A percentile compares a stretch with the other conserved stretches of the same genome.
These are phyloP conservation scores for Phytophthora constricta DNA, from an alignment of 352 stramenopile genomes.

Conservation along the genomic window DNA sequence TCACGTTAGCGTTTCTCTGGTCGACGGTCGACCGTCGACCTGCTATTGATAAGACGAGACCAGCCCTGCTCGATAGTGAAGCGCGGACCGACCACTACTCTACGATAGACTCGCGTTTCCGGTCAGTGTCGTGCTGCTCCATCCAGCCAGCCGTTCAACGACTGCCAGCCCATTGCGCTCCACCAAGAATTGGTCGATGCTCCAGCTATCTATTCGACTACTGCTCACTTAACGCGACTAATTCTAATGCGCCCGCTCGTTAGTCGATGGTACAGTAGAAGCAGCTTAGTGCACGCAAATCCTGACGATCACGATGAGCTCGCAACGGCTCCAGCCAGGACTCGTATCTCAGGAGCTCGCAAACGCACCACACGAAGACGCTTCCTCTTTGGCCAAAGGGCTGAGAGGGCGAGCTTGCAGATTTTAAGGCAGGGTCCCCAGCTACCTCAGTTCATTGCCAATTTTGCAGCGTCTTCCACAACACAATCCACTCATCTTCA, in stretches of 20 bases:
- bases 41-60: too few species aligned
- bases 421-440: not conserved
- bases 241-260: not conserved
- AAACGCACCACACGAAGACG: too few species aligned
- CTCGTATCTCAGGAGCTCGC: too few species aligned
- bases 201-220: constrained; percentile 7
- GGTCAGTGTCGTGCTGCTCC: constrained; percentile 7
- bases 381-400: too few species aligned
- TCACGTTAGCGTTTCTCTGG: too few species aligned
- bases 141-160: constrained; percentile 13
- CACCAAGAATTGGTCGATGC: constrained; percentile 5
- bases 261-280: too few species aligned
- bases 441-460: constrained; percentile 9
- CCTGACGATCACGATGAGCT: too few species aligned
- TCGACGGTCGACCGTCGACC: too few species aligned
- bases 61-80: too few species aligned
- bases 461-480: constrained; percentile 7
- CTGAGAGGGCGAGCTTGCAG: too few species aligned
- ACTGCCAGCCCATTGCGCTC: not conserved
- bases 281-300: not conserved
- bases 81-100: too few species aligned
- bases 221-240: constrained; percentile 1
- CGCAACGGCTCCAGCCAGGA: too few species aligned
- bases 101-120: not conserved
- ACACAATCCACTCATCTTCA: not conserved